Base-by-base conservation (phyloP, 1,284 basidiomycete species). In the Gastroboletus turbinatus region DNA sequence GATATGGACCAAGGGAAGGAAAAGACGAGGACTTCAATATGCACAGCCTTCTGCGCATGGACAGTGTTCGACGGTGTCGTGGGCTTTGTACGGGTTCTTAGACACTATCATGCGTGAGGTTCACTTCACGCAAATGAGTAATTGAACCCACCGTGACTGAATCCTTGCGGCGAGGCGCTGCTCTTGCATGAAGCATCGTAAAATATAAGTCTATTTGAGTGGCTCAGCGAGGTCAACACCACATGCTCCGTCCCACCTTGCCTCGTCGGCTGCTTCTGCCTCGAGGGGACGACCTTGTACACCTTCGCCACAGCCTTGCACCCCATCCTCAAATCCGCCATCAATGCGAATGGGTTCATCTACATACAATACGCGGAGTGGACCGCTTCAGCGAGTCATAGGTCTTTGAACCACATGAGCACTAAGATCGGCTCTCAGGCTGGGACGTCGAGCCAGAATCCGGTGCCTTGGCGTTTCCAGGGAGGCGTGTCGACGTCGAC, bases 401-500 rank as follows among this genome's bases (percentile, higher is more conserved):
- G 23, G 23, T 5, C 23, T 2, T 25, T 25, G 23, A 5, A 2
- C 23, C 75, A 75, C 67, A 96, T 80, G 50, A 84, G 75, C 35
- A 72, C 74, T 50, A 87, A 71, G 46, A 78, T 76, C 13, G 69
- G 38, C 47, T 76, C 76, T n/a, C n/a, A n/a, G n/a, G n/a, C n/a
- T 0, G 92, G 90, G 2, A 96, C 78, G 66, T 96, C 92, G 27
- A 96, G 76, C 94, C 94, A 96, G 60, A 93, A 78, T 2, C 94
- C 94, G 2, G 81, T 85, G 0, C 89, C 86, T 53, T 87, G 81
- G 19, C 87, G 84, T 61, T 90, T 82, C 78, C 89, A 94, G 0
- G 91, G 83, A 0, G 88, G 88, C n/a, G 85, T 91, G 45, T 94
- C 85, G 36, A 96, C 74, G 60, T 92, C 86, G n/a, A 96, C 90